Base-by-base conservation (phyloP, 2,329 filamentous ascomycete genomes). In the Colletotrichum higginsianum region DNA sequence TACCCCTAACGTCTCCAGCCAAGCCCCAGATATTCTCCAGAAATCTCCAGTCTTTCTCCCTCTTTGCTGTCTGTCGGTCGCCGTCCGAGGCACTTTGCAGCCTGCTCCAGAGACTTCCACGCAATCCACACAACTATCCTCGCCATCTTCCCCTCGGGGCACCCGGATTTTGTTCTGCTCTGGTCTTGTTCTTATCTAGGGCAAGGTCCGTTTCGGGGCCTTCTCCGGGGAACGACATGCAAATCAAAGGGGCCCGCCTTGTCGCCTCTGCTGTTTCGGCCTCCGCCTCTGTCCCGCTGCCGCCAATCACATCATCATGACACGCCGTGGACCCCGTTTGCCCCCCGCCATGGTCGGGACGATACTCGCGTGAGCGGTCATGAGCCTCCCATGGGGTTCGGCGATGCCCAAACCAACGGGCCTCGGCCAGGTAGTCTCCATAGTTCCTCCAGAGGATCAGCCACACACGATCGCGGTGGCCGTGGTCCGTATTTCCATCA, bases 1-100 rank as follows among this genome's bases (percentile, higher is more conserved):
- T 26, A 35, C 67, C 52, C 67, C 62, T 42, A 38, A 55, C 12
- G 46, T 66, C 61, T 56, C 63, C 62, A 70, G 67, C 62, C 63
- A 57, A 67, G 67, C 57, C 57, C 69, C 65, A 69, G 53, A 68
- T n/a, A 60, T 68, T 69, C 68, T 71, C 68, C 68, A 68, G 68
- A 49, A 68, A 68, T 63, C 65, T 44, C 65, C 69, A 60, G 23
- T 69, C 35, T 67, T 72, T 63, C 40, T 15, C 16, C 21, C 35
- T 52, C 16, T 21, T 30, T 61, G 53, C 67, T 56, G 35, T 18
- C 62, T 61, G 65, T 72, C 69, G 69, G 69, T 72, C 65, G 58
- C 58, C 8, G 65, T 72, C 69, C 69, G 69, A 72, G 30, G 6
- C 38, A 53, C 30, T 21, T 13, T 55, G 30, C 52, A 55, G 30